A percentile compares a stretch with the other conserved stretches of the same genome.
Conservation (phyloP, 2,329 filamentous ascomycete species). For the Sporothrix euskadiensis region DNA sequence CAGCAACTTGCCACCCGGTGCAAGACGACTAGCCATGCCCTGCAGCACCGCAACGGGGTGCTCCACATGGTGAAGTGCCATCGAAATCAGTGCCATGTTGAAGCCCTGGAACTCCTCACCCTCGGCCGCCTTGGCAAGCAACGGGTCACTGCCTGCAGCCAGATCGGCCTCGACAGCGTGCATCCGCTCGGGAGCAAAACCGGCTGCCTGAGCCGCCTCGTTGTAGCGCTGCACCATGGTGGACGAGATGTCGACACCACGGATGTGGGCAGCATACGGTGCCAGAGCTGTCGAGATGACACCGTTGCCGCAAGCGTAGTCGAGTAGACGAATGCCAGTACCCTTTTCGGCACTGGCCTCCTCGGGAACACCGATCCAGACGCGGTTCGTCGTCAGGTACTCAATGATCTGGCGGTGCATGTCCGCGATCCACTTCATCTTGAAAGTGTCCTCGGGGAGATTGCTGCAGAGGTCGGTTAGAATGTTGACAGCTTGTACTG, state of each 20-base stretch:
- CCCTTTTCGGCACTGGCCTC: background rate
- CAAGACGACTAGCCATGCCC: conserved; percentile 31
- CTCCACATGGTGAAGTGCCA: conserved; percentile 34
- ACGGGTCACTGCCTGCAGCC: background rate
- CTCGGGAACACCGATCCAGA: conserved; percentile 29
- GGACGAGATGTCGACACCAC: conserved; percentile 35
- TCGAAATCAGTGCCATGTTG: conserved; percentile 33
- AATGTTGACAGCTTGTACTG: background rate
- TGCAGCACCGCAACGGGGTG: conserved; percentile 29
- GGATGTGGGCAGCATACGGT: conserved; percentile 27
- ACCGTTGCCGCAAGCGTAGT: conserved; percentile 34
- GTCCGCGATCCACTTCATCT: conserved; percentile 26
- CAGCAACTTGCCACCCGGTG: conserved; percentile 31
- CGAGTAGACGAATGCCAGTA: conserved; percentile 29
- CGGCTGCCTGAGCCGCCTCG: conserved; percentile 22
- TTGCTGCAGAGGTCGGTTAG: background rate
- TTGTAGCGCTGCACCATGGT: conserved; percentile 36
- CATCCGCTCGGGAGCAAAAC: conserved; percentile 30
- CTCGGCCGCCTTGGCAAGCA: background rate
- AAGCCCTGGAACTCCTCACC: conserved; percentile 30
- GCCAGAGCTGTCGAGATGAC: conserved; percentile 26
- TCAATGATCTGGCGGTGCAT: conserved; percentile 25
- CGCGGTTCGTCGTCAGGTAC: conserved; percentile 25
- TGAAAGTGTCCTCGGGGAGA: conserved; percentile 20
- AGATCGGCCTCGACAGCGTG: conserved; percentile 33